A percentile compares a stretch with the other conserved stretches of the same genome.
Evolutionary conservation across 2,329 filamentous ascomycete species (phyloP).

Genomic region (Aspergillus clavatus): DNA sequence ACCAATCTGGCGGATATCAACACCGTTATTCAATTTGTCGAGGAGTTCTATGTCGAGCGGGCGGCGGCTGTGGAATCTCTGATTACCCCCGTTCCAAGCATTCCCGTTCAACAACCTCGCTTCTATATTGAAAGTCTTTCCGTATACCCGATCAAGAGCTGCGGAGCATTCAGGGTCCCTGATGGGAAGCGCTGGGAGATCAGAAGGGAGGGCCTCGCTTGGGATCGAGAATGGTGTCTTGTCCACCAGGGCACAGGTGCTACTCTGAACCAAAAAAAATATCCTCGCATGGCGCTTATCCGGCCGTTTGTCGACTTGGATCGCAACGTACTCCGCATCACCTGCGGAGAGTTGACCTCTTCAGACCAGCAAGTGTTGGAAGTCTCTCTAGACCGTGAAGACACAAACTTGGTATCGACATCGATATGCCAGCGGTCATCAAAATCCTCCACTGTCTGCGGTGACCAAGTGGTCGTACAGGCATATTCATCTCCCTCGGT

Average conservation of each 20-base stretch:
- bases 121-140: constrained; percentile 61
- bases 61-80: constrained; percentile 14
- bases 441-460: constrained; percentile 68
- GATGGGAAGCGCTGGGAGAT: constrained; percentile 65
- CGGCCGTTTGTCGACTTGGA: constrained; percentile 69
- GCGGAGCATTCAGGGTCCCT: constrained; percentile 71
- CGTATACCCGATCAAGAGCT: constrained; percentile 93
- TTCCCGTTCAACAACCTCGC: constrained; percentile 10
- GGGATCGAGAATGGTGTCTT: constrained; percentile 96
- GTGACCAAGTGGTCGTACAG: constrained; percentile 67
- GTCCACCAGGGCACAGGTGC: constrained; percentile 80
- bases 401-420: constrained; percentile 56
- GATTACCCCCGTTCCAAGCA: constrained; percentile 10
- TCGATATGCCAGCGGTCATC: constrained; percentile 49
- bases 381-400: constrained; percentile 31
- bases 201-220: constrained; percentile 74
- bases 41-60: constrained; percentile 59
- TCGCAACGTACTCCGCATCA: constrained; percentile 59
- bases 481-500: constrained; percentile 64
- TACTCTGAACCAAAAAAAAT: constrained; percentile 81
- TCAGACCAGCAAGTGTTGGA: constrained; percentile 29
- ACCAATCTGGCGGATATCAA: constrained; percentile 72
- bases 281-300: constrained; percentile 82
- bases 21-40: constrained; percentile 65
- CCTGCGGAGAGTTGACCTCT: constrained; percentile 33